phyloP scores from a whole-genome alignment of 192 early-diverging fungal species.

The Piromyces sp. region DNA sequence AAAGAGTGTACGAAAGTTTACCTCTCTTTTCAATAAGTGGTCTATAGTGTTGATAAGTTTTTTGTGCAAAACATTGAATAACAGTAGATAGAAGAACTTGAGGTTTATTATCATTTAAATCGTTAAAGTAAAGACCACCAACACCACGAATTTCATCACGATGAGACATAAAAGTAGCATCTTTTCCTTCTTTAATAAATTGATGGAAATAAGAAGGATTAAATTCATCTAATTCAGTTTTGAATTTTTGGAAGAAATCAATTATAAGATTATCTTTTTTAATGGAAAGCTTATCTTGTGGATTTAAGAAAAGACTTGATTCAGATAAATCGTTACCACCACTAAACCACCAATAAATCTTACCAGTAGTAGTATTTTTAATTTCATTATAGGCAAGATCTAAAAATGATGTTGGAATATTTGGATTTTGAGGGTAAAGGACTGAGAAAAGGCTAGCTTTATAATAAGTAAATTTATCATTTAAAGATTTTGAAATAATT shows the following conservation, averaged over 20 bases:
- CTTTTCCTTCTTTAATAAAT: not conserved
- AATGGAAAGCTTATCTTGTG: not conserved
- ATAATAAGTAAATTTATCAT: not conserved
- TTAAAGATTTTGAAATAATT: not conserved
- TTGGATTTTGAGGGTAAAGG: not conserved
- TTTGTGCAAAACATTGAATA: not conserved
- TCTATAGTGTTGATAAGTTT: not conserved
- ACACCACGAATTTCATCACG: not conserved
- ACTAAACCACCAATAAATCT: not conserved
- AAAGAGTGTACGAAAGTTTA: not conserved
- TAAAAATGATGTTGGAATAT: not conserved
- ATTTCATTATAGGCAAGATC: not conserved
- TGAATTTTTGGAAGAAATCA: not conserved
- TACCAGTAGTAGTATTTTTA: not conserved
- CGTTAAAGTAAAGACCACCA: not conserved
- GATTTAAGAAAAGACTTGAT: not conserved
- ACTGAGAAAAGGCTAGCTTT: not conserved
- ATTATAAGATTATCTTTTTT: not conserved
- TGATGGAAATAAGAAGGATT: not conserved
- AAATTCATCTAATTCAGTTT: not conserved
- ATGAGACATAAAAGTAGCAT: not conserved
- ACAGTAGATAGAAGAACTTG: not conserved
- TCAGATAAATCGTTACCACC: not conserved
- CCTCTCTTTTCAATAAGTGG: not conserved
- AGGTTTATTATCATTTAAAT: not conserved